Base-by-base conservation (phyloP, 2,329 filamentous ascomycete species). In the Trichoderma sp. region DNA sequence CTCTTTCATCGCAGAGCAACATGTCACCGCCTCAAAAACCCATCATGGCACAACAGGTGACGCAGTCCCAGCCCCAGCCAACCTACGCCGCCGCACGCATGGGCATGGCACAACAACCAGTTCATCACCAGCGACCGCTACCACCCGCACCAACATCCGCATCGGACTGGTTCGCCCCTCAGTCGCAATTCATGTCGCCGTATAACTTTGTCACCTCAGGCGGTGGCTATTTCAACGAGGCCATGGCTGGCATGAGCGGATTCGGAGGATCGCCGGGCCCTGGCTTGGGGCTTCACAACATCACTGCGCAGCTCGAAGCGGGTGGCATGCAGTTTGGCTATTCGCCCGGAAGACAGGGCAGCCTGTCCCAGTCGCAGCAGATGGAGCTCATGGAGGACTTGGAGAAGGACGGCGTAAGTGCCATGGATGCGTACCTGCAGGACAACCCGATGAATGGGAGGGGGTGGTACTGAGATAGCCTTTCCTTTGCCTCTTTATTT, bases 351-450 rank as follows among this genome's bases (percentile, higher is more conserved):
- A 87, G 86, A 72, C 89, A 89, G 76, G 93, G 90, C 74, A 92
- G 87, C 72, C 84, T 97, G 36, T 95, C 90, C 72, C 91, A 94
- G 74, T 89, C 93, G 77, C 93, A 97, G 81, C 93, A 96, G 81
- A 83, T 91, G 74, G 93, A 97, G 83, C 84, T 97, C 47, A 94
- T 97, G 92, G 89, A 91, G 70, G 90, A 90, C 63, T 86, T 97
- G 39, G 92, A 96, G 80, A 92, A 84, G 75, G 88, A 91, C 74
- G 90, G 89, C 0, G 82, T 90, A 78, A 84, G 83, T 30, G 89
- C 91, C 65, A 90, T 91, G 75, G 86, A 91, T 74, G 84, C 85
- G 15, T 89, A 89, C 71, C 80, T 91, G 75, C 89, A 82, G 82
- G 81, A 78, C 3, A 78, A 75, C 1, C 76, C 74, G 11, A 72